Evolutionary conservation across 2,329 filamentous ascomycete species (phyloP).

Genomic region (Neurospora sp.): DNA sequence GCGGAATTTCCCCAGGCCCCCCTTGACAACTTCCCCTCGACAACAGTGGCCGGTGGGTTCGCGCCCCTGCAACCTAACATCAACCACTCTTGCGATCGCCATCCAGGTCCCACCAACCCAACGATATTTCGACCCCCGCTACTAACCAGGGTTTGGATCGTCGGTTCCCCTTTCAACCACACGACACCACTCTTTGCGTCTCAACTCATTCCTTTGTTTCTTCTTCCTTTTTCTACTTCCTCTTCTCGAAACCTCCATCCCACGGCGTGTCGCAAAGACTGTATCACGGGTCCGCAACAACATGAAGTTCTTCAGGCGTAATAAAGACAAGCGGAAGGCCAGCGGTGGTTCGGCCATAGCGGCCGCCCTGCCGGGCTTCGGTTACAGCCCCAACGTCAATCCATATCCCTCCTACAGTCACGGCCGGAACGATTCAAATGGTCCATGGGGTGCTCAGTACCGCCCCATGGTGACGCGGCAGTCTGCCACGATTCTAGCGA

Average conservation of each 20-base stretch:
- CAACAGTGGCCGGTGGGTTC: background rate
- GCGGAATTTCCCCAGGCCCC: background rate
- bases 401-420: conserved; percentile 5
- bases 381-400: conserved; percentile 1
- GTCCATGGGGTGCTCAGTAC: conserved; percentile 3
- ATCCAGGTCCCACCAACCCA: background rate
- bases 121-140: background rate
- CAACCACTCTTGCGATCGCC: background rate
- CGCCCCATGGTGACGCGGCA: conserved; percentile 27
- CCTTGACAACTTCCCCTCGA: background rate
- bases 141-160: background rate
- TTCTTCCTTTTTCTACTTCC: background rate
- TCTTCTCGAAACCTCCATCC: background rate
- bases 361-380: conserved; percentile 12
- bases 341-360: conserved; percentile 7
- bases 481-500: conserved; percentile 35
- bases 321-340: conserved; percentile 24
- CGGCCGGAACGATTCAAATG: background rate
- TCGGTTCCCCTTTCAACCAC: background rate
- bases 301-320: conserved; percentile 25
- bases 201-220: conserved; percentile 1
- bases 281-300: conserved; percentile 9
- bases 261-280: conserved; percentile 4
- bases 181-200: background rate
- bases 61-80: background rate